Base-by-base conservation (phyloP, 352 stramenopile species). In the Phytopythium sindhum region DNA sequence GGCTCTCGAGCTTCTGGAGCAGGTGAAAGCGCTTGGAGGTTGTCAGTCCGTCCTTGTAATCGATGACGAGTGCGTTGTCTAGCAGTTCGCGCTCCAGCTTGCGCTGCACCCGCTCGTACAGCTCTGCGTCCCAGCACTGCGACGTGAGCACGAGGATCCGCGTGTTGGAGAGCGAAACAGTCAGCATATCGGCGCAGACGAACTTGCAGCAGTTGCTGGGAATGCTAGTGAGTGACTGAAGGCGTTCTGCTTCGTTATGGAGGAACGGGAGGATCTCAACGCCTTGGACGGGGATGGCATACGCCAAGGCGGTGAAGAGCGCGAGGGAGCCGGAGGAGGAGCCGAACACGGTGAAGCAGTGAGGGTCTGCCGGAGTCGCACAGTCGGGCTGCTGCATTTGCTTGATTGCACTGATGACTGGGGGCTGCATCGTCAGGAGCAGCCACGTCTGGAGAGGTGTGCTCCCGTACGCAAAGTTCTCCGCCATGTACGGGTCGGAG, bases 401-500 rank as follows among this genome's bases (percentile, higher is more conserved):
- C 47, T 45, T 45, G 57, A 75, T 64, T 2, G 44, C 63, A 2
- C 64, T 21, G 15, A 52, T 23, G 1, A 87, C 29, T 19, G 58
- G 19, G 19, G 56, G 8, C 41, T 69, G 52, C 0, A 56, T 68
- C 44, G 77, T 73, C 1, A 89, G 48, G 1, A 68, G 62, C 21
- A 74, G 23, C 76, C 78, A 88, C 10, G 80, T 84, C 26, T 66
- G 55, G 48, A 86, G 75, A 21, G 78, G 73, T 17, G 80, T 89
- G 62, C 66, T 81, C 21, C 80, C 80, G 55, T 80, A 89, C 7
- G 80, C 78, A 61, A 83, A 89, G 50, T 86, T 86, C 26, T 75
- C 69, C 4, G 52, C 26, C 26, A 74, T 73, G 57, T 89, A 89
- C 19, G 37, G 6, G 3, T 57, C 42, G 24, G 26, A 50, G 53